phyloP scores from a whole-genome alignment of 768 basidiomycete genomes.

The Infundibulicybe gibba region DNA sequence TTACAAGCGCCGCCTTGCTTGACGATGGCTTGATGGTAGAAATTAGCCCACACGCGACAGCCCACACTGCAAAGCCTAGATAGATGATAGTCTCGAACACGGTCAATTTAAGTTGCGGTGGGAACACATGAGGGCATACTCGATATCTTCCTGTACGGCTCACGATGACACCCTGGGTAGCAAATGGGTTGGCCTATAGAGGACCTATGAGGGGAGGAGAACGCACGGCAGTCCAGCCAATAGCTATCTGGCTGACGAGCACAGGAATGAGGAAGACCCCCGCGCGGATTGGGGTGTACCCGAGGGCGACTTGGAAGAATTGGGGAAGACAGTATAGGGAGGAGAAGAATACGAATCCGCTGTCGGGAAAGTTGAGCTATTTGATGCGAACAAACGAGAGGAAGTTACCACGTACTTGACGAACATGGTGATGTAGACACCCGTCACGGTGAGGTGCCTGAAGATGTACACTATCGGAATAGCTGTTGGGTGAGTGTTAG shows the following conservation, averaged over 20 bases:
- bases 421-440: slow-evolving; percentile 69
- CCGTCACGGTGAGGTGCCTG: slow-evolving; percentile 59
- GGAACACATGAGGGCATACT: slow-evolving; percentile 23
- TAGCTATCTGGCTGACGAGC: slow-evolving; percentile 58
- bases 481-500: background rate
- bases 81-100: slow-evolving; percentile 47
- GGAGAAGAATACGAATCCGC: slow-evolving; percentile 60
- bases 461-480: slow-evolving; percentile 61
- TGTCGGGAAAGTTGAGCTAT: slow-evolving; percentile 13
- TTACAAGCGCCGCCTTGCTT: slow-evolving; percentile 43
- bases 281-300: slow-evolving; percentile 57
- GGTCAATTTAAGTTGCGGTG: background rate
- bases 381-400: background rate
- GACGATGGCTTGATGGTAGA: slow-evolving; percentile 55
- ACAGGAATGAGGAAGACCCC: slow-evolving; percentile 65
- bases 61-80: slow-evolving; percentile 67
- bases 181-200: background rate
- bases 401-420: slow-evolving; percentile 42
- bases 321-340: slow-evolving; percentile 72
- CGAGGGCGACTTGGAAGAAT: slow-evolving; percentile 72
- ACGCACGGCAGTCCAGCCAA: slow-evolving; percentile 52
- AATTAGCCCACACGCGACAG: slow-evolving; percentile 66
- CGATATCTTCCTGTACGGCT: slow-evolving; percentile 63
- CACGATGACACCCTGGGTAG: slow-evolving; percentile 51
- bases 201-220: background rate